Evolutionary conservation across 306 rosid species (phyloP).

Genomic region (Hippophae rhamnoides): DNA sequence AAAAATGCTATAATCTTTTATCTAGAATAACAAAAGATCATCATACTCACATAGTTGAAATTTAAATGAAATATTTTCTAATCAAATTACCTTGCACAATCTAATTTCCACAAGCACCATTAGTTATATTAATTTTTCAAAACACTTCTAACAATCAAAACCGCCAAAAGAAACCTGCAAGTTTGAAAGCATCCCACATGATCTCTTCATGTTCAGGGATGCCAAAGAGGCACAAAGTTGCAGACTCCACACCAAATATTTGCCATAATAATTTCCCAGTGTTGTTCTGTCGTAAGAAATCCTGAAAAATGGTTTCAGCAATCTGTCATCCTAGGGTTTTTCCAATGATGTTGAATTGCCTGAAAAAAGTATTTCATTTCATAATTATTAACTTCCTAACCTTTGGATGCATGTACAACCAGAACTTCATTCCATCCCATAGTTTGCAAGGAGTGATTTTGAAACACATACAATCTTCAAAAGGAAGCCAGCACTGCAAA

Average conservation of each 20-base stretch:
- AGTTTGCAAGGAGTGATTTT: conserved; percentile 40
- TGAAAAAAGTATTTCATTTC: background rate
- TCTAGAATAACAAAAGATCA: conserved; percentile 7
- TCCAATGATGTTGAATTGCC: background rate
- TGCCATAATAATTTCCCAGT: conserved; percentile 89
- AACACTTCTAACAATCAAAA: background rate
- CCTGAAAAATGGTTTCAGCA: conserved; percentile 32
- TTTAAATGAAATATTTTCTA: background rate
- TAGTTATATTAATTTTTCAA: background rate
- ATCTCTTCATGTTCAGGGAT: conserved; percentile 77
- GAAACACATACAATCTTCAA: conserved; percentile 85
- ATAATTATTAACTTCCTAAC: conserved; percentile 26
- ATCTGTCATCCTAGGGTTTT: conserved; percentile 1
- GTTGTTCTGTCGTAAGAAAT: conserved; percentile 86
- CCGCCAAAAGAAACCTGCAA: conserved; percentile 47
- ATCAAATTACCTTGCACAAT: too few relatives aligned
- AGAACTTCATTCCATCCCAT: conserved; percentile 58
- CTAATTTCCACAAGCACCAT: too few relatives aligned
- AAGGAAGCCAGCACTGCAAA: conserved; percentile 84
- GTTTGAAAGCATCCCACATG: conserved; percentile 79
- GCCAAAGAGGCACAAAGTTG: conserved; percentile 74
- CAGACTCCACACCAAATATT: conserved; percentile 72
- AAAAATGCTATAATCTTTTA: background rate
- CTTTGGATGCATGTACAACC: conserved; percentile 99
- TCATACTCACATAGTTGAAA: conserved; percentile 4